phyloP scores from a whole-genome alignment of 2,329 filamentous ascomycete species.

The Blumeriella jaapii region DNA sequence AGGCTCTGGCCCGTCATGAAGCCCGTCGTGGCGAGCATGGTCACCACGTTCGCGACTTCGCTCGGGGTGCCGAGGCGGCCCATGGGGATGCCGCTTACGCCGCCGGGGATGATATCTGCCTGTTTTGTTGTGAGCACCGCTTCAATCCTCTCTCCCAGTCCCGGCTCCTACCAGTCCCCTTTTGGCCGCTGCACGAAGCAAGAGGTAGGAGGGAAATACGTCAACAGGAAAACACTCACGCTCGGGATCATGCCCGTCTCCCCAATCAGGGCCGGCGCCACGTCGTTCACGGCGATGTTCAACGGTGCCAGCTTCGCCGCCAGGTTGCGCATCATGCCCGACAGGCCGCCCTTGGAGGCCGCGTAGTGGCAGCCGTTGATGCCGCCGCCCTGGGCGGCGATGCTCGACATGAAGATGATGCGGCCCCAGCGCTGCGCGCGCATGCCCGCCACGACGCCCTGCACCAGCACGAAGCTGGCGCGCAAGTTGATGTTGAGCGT shows the following conservation, averaged over 20 bases:
- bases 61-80: conserved; percentile 33
- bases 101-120: conserved; percentile 18
- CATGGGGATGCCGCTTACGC: conserved; percentile 30
- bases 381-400: conserved; percentile 18
- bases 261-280: conserved; percentile 36
- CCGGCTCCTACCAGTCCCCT: too few relatives aligned
- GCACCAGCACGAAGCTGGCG: conserved; percentile 20
- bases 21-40: conserved; percentile 35
- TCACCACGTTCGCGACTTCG: conserved; percentile 36
- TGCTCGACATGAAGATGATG: conserved; percentile 20
- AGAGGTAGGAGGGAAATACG: too few relatives aligned
- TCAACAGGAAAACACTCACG: too few relatives aligned
- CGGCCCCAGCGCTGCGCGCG: conserved; percentile 30
- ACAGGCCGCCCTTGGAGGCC: conserved; percentile 33
- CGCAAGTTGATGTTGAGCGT: conserved; percentile 21
- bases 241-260: conserved; percentile 33
- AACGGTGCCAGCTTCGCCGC: conserved; percentile 31
- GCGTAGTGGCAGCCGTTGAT: conserved; percentile 24
- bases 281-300: conserved; percentile 36
- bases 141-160: too few relatives aligned
- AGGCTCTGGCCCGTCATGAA: conserved; percentile 37
- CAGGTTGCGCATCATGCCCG: conserved; percentile 36
- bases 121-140: too few relatives aligned
- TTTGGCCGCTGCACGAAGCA: too few relatives aligned
- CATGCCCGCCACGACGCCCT: conserved; percentile 23